A percentile compares a stretch with the other conserved stretches of the same genome.
phyloP scores from a whole-genome alignment of 495 filamentous ascomycete genomes.

The Bombardia bombarda region DNA sequence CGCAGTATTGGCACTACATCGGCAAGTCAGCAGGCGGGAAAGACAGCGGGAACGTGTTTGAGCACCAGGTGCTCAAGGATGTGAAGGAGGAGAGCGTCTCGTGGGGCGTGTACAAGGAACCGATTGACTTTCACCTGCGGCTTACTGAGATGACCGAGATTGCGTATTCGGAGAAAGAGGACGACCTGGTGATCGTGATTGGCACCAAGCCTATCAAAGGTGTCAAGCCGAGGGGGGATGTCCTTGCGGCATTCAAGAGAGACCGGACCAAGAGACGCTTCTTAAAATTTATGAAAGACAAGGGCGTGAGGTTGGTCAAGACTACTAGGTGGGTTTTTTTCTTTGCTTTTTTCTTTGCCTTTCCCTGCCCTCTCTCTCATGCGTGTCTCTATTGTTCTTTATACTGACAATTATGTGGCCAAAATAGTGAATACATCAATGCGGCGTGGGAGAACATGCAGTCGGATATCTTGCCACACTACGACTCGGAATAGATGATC shows the following conservation, averaged over 20 bases:
- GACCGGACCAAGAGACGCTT: conserved; percentile 39
- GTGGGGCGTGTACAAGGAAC: conserved; percentile 39
- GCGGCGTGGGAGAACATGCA: conserved; percentile 9
- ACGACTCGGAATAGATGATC: conserved; percentile 7
- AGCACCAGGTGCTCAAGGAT: conserved; percentile 41
- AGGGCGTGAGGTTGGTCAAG: conserved; percentile 31
- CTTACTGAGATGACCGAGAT: conserved; percentile 31
- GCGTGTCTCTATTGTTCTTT: too few species aligned
- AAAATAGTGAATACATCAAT: conserved; percentile 15
- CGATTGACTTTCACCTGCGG: conserved; percentile 35
- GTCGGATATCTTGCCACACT: conserved; percentile 12
- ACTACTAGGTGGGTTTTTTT: conserved; percentile 19
- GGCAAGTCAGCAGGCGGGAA: conserved; percentile 6
- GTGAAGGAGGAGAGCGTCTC: conserved; percentile 22
- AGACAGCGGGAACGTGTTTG: conserved; percentile 23
- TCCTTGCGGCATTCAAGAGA: conserved; percentile 37
- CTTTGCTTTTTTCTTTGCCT: neutral
- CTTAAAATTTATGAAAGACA: conserved; percentile 28
- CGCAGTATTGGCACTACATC: conserved; percentile 45
- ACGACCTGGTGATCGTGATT: conserved; percentile 25
- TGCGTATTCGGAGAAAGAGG: conserved; percentile 21
- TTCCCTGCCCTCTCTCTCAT: neutral
- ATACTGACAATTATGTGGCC: too few species aligned
- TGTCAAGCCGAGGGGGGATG: conserved; percentile 19
- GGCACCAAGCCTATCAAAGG: conserved; percentile 13